Conservation (phyloP, 2,329 filamentous ascomycete genomes). For the Xylaria polymorpha region DNA sequence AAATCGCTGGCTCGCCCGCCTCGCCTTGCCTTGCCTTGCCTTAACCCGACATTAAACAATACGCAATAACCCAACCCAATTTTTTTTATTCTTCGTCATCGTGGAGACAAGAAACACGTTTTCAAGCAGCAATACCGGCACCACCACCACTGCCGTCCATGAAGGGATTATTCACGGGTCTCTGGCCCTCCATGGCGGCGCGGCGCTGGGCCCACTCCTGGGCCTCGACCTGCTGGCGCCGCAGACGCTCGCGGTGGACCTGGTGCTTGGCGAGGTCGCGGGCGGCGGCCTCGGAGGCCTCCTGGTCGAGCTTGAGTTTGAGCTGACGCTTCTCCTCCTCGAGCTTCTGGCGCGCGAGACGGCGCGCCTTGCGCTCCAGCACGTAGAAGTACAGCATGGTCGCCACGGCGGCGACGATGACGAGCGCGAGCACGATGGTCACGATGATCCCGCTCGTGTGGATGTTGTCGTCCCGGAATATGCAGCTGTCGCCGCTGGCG, state of each 20-base stretch:
- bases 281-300: constrained; percentile 8
- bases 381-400: constrained; percentile 64
- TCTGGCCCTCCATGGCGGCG: constrained; percentile 5
- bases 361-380: constrained; percentile 60
- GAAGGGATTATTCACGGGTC: constrained; percentile 29
- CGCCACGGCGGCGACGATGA: constrained; percentile 53
- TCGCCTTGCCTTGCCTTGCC: no score
- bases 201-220: constrained; percentile 13
- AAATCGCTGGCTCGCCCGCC: background rate
- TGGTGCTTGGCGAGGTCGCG: background rate
- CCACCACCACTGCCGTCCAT: background rate
- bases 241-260: constrained; percentile 9
- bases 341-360: constrained; percentile 57
- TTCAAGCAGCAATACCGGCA: background rate
- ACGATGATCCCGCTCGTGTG: constrained; percentile 61
- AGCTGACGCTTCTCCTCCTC: constrained; percentile 60
- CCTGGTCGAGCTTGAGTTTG: constrained; percentile 43
- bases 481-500: constrained; percentile 50
- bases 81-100: background rate
- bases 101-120: background rate
- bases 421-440: constrained; percentile 59
- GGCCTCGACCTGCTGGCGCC: constrained; percentile 21
- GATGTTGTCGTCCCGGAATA: constrained; percentile 57
- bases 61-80: background rate
- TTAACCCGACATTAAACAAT: background rate